Conservation (phyloP, 108 stramenopile species). For the Fragilaria crotonensis region DNA sequence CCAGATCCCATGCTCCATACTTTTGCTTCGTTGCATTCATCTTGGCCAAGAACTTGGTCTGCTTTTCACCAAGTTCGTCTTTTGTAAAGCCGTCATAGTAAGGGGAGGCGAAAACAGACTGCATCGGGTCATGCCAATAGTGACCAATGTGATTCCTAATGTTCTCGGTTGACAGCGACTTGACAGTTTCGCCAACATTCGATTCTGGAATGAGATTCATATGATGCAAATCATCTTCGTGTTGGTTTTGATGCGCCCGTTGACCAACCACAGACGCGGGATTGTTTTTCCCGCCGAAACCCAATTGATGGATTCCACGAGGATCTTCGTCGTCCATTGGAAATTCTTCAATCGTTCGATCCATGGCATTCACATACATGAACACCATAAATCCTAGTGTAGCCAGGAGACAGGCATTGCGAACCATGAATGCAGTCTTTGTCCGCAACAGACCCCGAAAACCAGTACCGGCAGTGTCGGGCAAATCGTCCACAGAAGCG, state of each 20-base stretch:
- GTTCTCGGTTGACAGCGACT: constrained; percentile 9
- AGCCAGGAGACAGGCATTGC: constrained; percentile 3
- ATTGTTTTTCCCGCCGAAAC: constrained; percentile 11
- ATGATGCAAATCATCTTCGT: constrained; percentile 1
- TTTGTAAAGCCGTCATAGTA: constrained; percentile 3
- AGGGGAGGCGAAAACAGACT: constrained; percentile 5
- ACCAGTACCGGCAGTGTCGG: not conserved
- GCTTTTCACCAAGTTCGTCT: constrained; percentile 5
- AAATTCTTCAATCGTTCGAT: not conserved
- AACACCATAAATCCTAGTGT: not conserved
- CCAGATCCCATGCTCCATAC: constrained; percentile 13
- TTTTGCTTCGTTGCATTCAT: constrained; percentile 4
- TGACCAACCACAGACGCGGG: not conserved
- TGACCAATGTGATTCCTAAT: constrained; percentile 10
- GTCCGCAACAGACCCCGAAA: not conserved
- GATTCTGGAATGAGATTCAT: not conserved
- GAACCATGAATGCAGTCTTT: not conserved
- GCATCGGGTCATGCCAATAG: constrained; percentile 17
- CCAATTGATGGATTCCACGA: constrained; percentile 5
- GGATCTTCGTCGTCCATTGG: not conserved
- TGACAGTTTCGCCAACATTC: constrained; percentile 2
- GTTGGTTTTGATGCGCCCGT: not conserved
- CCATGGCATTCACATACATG: constrained; percentile 1
- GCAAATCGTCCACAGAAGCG: not conserved
- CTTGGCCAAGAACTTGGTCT: constrained; percentile 2